phyloP scores from a whole-genome alignment of 176 grass and related monocot species.

The Triticum aestivum region DNA sequence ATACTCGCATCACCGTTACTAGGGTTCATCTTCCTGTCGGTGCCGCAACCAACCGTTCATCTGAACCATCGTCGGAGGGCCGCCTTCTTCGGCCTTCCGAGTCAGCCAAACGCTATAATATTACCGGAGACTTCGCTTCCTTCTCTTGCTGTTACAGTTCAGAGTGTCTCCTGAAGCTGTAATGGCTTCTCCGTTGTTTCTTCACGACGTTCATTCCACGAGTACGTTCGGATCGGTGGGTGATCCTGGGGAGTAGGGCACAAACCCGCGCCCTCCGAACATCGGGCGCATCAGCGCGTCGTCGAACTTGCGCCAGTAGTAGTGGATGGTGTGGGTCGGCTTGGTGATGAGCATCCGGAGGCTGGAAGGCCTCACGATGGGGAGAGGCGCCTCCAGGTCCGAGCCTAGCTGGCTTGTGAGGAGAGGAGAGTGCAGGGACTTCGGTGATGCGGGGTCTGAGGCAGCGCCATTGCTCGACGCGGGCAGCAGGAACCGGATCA shows the following conservation, averaged over 20 bases:
- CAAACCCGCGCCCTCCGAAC: constrained; percentile 87
- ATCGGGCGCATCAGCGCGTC: constrained; percentile 88
- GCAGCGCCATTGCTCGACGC: not conserved
- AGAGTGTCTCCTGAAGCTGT: not conserved
- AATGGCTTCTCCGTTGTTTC: not conserved
- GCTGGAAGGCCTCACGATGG: constrained; percentile 66
- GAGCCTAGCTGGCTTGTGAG: constrained; percentile 55
- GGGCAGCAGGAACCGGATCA: constrained; percentile 70
- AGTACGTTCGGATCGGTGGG: constrained; percentile 62
- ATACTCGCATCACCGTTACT: not conserved
- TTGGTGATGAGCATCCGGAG: constrained; percentile 90
- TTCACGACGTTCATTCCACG: not conserved
- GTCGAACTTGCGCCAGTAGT: constrained; percentile 99
- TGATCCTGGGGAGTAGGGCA: constrained; percentile 74
- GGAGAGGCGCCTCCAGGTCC: constrained; percentile 39
- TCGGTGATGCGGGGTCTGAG: constrained; percentile 78
- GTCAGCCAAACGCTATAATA: not conserved
- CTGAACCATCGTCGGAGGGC: constrained; percentile 15
- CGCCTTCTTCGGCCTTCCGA: constrained; percentile 20
- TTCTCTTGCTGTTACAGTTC: not conserved
- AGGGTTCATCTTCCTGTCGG: constrained; percentile 13
- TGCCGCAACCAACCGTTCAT: constrained; percentile 19
- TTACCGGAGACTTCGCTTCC: not conserved
- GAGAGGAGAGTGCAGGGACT: constrained; percentile 60
- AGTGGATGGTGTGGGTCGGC: constrained; percentile 80